Evolutionary conservation across 441 rosid species (phyloP).

Genomic region (Sinapis alba): DNA sequence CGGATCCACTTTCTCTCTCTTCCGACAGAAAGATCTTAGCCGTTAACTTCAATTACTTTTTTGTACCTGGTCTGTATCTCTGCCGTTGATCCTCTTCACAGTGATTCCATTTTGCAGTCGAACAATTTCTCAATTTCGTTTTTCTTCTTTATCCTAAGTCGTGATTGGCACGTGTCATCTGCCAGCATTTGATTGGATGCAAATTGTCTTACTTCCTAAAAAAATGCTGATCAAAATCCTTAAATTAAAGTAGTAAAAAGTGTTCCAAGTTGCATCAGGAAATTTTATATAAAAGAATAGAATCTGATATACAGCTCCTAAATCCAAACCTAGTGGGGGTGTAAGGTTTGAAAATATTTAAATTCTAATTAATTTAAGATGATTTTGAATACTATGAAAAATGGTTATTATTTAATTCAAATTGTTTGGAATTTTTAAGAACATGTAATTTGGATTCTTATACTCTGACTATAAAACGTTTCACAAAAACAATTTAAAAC

Average conservation of each 20-base stretch:
- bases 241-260: no score
- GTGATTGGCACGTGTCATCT: conserved; percentile 33
- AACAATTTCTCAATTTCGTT: neutral
- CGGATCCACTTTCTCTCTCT: conserved; percentile 32
- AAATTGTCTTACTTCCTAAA: conserved; percentile 27
- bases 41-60: neutral
- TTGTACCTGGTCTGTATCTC: neutral
- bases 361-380: neutral
- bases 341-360: neutral
- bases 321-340: neutral
- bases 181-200: conserved; percentile 20
- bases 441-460: neutral
- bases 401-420: neutral
- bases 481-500: neutral
- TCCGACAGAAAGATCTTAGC: neutral
- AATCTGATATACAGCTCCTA: neutral
- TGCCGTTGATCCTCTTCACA: conserved; percentile 9
- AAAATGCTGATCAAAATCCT: neutral
- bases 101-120: neutral
- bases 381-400: neutral
- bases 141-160: neutral
- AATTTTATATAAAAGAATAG: neutral
- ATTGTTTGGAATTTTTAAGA: neutral
- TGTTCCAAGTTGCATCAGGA: neutral
- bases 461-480: neutral